Conservation (phyloP, 768 basidiomycete species). For the Trametes cinnabarina region DNA sequence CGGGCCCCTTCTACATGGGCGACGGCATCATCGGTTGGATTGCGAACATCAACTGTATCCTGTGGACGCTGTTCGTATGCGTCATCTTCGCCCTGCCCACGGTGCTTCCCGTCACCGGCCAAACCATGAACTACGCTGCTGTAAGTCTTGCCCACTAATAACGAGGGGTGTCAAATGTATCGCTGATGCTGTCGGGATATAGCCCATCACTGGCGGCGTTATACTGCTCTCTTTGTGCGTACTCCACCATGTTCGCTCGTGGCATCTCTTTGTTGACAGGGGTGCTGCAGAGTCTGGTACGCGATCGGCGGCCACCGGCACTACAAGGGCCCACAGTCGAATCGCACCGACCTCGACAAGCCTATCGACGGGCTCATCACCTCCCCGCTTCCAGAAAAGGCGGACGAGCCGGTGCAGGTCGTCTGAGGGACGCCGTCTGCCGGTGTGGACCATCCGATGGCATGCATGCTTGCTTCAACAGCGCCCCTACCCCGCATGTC, state of each 20-base stretch:
- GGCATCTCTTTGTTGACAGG: neutral
- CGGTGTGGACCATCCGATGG: neutral
- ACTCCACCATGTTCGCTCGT: neutral
- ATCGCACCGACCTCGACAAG: conserved; percentile 15
- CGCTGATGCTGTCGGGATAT: neutral
- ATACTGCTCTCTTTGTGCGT: conserved; percentile 33
- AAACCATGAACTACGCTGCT: conserved; percentile 82
- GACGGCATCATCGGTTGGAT: conserved; percentile 59
- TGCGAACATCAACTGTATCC: conserved; percentile 63
- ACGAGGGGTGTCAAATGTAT: neutral
- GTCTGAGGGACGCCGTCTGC: neutral
- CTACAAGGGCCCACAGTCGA: conserved; percentile 29
- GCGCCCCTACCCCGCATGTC: too few species aligned
- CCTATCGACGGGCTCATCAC: conserved; percentile 1
- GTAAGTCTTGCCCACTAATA: conserved; percentile 35
- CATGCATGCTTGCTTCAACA: conserved; percentile 11
- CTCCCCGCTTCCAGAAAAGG: conserved; percentile 6
- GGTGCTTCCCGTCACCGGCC: conserved; percentile 59
- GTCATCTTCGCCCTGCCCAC: conserved; percentile 76
- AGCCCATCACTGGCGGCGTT: conserved; percentile 36
- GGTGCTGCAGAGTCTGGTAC: conserved; percentile 19
- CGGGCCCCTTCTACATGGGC: conserved; percentile 87
- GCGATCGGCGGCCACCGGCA: conserved; percentile 19
- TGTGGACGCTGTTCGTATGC: conserved; percentile 66
- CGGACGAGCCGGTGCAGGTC: conserved; percentile 3